These are phyloP conservation scores for Athelia sp. DNA, from an alignment of 1,284 basidiomycete species.

Conservation along the genomic window DNA sequence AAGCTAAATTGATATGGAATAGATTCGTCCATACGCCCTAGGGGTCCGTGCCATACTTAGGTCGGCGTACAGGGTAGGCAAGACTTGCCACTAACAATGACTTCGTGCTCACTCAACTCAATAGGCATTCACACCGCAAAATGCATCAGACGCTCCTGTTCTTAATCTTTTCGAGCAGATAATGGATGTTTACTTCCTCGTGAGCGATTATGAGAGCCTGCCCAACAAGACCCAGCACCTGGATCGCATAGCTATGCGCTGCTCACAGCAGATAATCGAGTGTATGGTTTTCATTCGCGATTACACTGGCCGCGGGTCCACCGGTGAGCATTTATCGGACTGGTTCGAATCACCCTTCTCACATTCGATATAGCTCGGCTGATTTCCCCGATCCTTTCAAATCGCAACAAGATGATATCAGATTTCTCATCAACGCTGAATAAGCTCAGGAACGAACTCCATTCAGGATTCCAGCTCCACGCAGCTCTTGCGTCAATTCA, in stretches of 20 bases:
- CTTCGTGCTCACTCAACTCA: neutral
- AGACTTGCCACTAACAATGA: neutral
- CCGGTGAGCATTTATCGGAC: neutral
- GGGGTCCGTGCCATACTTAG: neutral
- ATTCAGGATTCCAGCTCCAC: neutral
- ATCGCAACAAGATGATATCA: neutral
- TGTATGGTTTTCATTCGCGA: conserved; percentile 7
- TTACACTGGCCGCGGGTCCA: conserved; percentile 5
- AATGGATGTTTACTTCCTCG: conserved; percentile 3
- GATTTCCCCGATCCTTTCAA: neutral
- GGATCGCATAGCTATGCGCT: neutral
- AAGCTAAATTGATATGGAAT: neutral
- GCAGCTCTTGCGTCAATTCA: neutral
- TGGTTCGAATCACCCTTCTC: neutral
- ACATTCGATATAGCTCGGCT: neutral
- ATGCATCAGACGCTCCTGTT: conserved; percentile 1
- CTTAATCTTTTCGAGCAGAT: conserved; percentile 5
- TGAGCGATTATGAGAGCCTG: neutral
- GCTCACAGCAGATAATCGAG: conserved; percentile 6
- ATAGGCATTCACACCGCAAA: conserved; percentile 2
- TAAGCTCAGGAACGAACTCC: neutral
- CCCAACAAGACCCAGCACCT: conserved; percentile 2
- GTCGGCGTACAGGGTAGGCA: neutral
- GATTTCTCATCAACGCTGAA: neutral
- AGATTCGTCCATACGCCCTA: neutral